Evolutionary conservation across 2,329 filamentous ascomycete genomes (phyloP), one percentile per base, ranked within the genome.

Genomic region (Colletotrichum lindemuthianum): DNA sequence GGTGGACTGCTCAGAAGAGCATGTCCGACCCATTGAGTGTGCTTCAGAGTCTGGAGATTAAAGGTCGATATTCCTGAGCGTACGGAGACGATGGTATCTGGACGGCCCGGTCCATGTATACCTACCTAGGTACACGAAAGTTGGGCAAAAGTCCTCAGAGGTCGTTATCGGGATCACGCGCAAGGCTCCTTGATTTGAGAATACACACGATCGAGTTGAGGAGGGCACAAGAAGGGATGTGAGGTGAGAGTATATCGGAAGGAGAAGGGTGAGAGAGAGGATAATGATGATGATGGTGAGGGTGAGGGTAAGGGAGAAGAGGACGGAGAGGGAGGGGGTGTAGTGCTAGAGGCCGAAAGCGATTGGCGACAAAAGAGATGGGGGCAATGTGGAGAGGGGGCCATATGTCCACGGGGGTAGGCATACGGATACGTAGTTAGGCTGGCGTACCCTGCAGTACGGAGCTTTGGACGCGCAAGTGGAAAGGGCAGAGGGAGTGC

Each of bases 101-200:
- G 34, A 45, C 44, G 61, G 58, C 41, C 50, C 61, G 50, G 50
- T 24, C 41, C 16, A 51, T 44, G 44, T 51, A 44, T 13, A 55
- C 33, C 24, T 24, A 4, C 24, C 24, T 24, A 24, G 24, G 24
- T 24, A 24, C 24, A 5, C 24, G 24, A 24, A 24, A 24, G 24
- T 24, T 24, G 11, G 8, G 24, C 34, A 47, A n/a, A 33, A 12
- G 16, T 16, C 11, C 8, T 11, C 10, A 16, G 24, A 59, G 15
- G 57, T 56, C 51, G 24, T 50, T 43, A 65, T 57, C 63, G 63
- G 59, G 47, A 61, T 51, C 24, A 24, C 10, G 63, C 36, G 59
- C 47, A 37, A 65, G 59, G 63, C 58, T 63, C 63, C 52, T 58
- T 65, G 41, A 44, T 47, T 58, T 65, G 52, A 59, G 63, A 59